Evolutionary conservation across 371 early-diverging fungal species (phyloP).

Genomic region (Apophysomyces elegans): DNA sequence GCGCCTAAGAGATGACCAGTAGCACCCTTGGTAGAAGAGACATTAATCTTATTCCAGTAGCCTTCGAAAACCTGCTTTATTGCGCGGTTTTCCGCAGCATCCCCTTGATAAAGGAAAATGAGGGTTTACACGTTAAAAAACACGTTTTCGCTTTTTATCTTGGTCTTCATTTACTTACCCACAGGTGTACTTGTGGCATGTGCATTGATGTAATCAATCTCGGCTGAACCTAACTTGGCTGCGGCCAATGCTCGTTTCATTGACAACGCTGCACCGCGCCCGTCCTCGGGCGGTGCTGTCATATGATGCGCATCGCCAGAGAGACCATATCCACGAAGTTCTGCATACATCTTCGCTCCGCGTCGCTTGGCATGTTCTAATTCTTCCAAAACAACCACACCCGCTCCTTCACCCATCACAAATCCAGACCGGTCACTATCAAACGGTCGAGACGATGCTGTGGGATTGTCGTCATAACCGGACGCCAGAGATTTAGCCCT

Average conservation of each 20-base stretch:
- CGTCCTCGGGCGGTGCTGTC: slow-evolving; percentile 90
- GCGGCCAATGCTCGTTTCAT: slow-evolving; percentile 82
- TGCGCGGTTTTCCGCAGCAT: slow-evolving; percentile 80
- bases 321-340: slow-evolving; percentile 87
- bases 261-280: slow-evolving; percentile 82
- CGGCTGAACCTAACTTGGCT: slow-evolving; percentile 60
- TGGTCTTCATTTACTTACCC: slow-evolving; percentile 38
- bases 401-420: slow-evolving; percentile 96
- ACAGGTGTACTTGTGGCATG: slow-evolving; percentile 95
- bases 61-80: slow-evolving; percentile 78
- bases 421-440: slow-evolving; percentile 88
- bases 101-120: slow-evolving; percentile 44
- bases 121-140: not conserved
- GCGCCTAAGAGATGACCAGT: slow-evolving; percentile 95
- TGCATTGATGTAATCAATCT: slow-evolving; percentile 91
- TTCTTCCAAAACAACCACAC: slow-evolving; percentile 91
- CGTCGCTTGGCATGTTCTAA: slow-evolving; percentile 86
- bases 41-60: slow-evolving; percentile 57
- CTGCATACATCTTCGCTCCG: slow-evolving; percentile 90
- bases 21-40: slow-evolving; percentile 92
- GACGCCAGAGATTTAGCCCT: slow-evolving; percentile 87
- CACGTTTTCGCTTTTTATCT: too few relatives aligned
- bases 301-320: slow-evolving; percentile 96
- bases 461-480: slow-evolving; percentile 76
- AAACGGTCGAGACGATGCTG: slow-evolving; percentile 87